These are phyloP conservation scores for Tanacetum coccineum DNA, from an alignment of 129 eudicot genomes.

Conservation along the genomic window DNA sequence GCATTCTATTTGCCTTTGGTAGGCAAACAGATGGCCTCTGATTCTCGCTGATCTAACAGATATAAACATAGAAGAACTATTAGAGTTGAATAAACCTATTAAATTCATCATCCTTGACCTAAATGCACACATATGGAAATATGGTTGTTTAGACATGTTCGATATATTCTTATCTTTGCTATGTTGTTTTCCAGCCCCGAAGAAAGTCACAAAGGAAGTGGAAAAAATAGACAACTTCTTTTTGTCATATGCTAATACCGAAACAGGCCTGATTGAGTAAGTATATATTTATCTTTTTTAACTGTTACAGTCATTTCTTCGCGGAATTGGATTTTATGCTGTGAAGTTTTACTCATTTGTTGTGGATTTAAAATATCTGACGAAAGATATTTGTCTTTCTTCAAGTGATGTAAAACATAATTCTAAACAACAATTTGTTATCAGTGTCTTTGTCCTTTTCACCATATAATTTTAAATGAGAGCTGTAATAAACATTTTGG, in stretches of 20 bases:
- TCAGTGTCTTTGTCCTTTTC: not conserved
- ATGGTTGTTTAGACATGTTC: not conserved
- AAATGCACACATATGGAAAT: slow-evolving; percentile 5
- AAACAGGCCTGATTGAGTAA: slow-evolving; percentile 59
- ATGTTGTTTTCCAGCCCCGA: slow-evolving; percentile 35
- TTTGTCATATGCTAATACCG: slow-evolving; percentile 49
- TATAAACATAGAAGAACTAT: too few relatives aligned
- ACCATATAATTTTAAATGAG: not conserved
- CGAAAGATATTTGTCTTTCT: too few relatives aligned
- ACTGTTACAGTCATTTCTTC: not conserved
- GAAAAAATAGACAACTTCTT: slow-evolving; percentile 48
- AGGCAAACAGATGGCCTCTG: too few relatives aligned
- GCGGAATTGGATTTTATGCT: too few relatives aligned
- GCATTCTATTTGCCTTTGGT: too few relatives aligned
- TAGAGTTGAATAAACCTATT: too few relatives aligned
- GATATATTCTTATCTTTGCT: slow-evolving; percentile 10
- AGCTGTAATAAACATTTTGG: not conserved
- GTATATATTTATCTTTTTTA: slow-evolving; percentile 23
- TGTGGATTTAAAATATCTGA: too few relatives aligned
- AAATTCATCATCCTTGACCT: not conserved
- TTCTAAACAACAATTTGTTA: too few relatives aligned
- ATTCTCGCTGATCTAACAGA: too few relatives aligned
- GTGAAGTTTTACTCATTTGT: too few relatives aligned
- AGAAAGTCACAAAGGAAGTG: slow-evolving; percentile 40
- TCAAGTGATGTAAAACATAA: too few relatives aligned